Conservation (phyloP, 495 filamentous ascomycete genomes). For the Aspergillus ostianus region DNA sequence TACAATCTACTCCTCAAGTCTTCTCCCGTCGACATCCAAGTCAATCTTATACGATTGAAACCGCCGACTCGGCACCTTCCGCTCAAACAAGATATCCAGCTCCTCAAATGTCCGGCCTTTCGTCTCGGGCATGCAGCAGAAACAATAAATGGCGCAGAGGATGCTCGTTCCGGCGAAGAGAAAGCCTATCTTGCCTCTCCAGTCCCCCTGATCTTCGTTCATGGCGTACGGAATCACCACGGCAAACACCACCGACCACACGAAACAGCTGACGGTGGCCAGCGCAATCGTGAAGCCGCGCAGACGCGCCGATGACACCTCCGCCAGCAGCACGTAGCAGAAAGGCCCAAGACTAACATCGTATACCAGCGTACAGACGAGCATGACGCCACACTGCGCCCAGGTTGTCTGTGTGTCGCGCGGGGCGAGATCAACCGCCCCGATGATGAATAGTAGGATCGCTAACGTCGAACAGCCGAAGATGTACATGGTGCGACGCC, state of each 20-base stretch:
- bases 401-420: constrained; percentile 37
- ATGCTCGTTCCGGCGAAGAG: constrained; percentile 58
- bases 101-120: constrained; percentile 62
- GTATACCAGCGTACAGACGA: constrained; percentile 58
- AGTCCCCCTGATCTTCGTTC: constrained; percentile 59
- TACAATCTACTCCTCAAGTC: constrained; percentile 14
- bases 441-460: constrained; percentile 55
- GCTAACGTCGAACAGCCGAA: constrained; percentile 47
- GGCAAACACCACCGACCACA: constrained; percentile 59
- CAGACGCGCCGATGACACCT: constrained; percentile 57
- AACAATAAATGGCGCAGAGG: constrained; percentile 43
- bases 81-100: constrained; percentile 50
- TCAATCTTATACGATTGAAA: constrained; percentile 26
- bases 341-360: constrained; percentile 61
- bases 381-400: constrained; percentile 58
- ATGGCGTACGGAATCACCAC: constrained; percentile 68
- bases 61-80: constrained; percentile 41
- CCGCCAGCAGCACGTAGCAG: constrained; percentile 61
- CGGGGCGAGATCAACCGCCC: constrained; percentile 53
- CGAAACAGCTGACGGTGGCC: constrained; percentile 55
- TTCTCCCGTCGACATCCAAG: constrained; percentile 16
- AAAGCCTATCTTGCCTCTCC: constrained; percentile 66
- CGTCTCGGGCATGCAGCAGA: constrained; percentile 60
- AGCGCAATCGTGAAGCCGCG: constrained; percentile 64
- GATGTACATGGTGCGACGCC: constrained; percentile 55